Evolutionary conservation across 73 alveolate species (phyloP), one percentile per base, ranked within the genome.

Genomic region (Paramecium pentaurelia): DNA sequence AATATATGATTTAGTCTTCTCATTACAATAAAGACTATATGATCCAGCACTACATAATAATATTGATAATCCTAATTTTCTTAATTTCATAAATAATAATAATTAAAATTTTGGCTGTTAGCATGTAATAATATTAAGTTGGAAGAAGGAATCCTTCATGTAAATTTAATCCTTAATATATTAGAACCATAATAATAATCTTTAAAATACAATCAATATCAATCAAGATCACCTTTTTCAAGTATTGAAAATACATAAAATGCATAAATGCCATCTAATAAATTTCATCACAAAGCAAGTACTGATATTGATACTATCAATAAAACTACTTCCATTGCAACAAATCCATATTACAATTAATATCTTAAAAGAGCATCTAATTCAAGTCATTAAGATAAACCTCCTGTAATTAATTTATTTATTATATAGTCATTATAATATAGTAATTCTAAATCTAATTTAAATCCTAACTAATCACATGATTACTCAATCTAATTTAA

Each of bases 321-420:
- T 54, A 34, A 73, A 37, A 36, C 60, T n/a, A 37, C 87, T 3
- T 36, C 54, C 1, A 20, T 22, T 20, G 2, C 75, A 7, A 27
- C 49, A 9, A 80, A 80, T 49, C 91, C 71, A 42, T 80, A 80
- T 25, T 80, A 45, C 49, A 80, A 80, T 80, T 64, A 80, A 49
- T 80, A 44, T 64, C 51, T 80, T 6, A 80, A 80, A 80, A 40
- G 91, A 80, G 16, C 71, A 16, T 73, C 87, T 1, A 49, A 45
- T 80, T 80, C 91, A 2, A 80, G 58, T 80, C 91, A 80, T 49
- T 32, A 42, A 22, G 91, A 80, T 28, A 64, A 64, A 80, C 91
- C 91, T 42, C 36, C 25, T 25, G 91, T 80, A 80, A 54, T 16
- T 54, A 18, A 12, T 16, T 14, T 16, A 34, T 20, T 44, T 38